phyloP scores from a whole-genome alignment of 805 yeast genomes.

The Candida schatavii region DNA sequence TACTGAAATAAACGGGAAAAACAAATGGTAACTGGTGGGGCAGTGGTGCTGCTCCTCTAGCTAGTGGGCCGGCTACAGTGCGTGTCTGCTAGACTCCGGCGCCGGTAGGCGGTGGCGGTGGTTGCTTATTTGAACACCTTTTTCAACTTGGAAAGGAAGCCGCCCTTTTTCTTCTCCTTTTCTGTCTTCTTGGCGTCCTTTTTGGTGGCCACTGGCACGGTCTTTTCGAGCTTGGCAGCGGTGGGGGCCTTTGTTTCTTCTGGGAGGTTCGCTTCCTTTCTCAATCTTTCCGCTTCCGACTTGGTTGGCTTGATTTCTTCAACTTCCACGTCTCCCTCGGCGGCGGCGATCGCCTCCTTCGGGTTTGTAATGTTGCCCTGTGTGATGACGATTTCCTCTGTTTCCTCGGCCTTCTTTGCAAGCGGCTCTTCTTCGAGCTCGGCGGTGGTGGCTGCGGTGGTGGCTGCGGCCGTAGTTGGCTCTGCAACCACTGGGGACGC shows the following conservation, averaged over 20 bases:
- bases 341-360: constrained; percentile 34
- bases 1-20: not conserved
- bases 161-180: constrained; percentile 41
- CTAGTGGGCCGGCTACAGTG: too few relatives aligned
- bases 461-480: constrained; percentile 9
- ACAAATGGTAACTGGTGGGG: too few relatives aligned
- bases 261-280: constrained; percentile 29
- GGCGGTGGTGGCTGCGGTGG: constrained; percentile 9
- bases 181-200: constrained; percentile 14
- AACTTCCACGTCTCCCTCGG: constrained; percentile 32
- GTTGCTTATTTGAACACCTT: constrained; percentile 35
- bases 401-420: constrained; percentile 13
- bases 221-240: constrained; percentile 9
- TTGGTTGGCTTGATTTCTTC: constrained; percentile 43
- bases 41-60: too few relatives aligned
- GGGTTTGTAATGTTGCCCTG: constrained; percentile 27
- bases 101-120: too few relatives aligned
- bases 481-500: constrained; percentile 16
- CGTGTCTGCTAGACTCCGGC: too few relatives aligned
- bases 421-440: constrained; percentile 13
- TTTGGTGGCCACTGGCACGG: constrained; percentile 9
- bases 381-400: constrained; percentile 41
- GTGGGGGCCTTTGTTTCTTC: constrained; percentile 9
- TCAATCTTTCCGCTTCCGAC: constrained; percentile 34
- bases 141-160: constrained; percentile 42